Evolutionary conservation across 148 eudicot species (phyloP).

Genomic region (Rhododendron molle): DNA sequence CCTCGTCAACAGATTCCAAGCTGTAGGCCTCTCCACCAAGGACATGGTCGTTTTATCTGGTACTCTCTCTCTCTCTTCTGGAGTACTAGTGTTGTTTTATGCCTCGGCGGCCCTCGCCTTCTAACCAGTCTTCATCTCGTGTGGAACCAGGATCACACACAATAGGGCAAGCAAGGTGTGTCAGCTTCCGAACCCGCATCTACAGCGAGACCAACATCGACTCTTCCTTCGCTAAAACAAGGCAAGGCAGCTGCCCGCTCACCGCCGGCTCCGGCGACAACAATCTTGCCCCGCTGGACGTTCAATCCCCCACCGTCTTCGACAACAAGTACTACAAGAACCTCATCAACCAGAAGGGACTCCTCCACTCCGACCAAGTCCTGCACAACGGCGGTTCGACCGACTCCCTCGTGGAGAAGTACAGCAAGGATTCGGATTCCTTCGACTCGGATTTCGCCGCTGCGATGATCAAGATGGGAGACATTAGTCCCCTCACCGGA

Average conservation of each 20-base stretch:
- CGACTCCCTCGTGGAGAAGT: conserved; percentile 2
- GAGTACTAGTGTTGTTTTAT: too few relatives aligned
- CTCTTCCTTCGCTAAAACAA: conserved; percentile 28
- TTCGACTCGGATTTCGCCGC: conserved; percentile 3
- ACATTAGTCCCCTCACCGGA: conserved; percentile 15
- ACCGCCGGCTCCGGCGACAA: conserved; percentile 35
- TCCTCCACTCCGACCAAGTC: conserved; percentile 32
- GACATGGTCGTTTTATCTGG: conserved; percentile 68
- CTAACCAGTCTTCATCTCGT: not conserved
- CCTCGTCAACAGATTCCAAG: conserved; percentile 41
- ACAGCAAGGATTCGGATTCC: not conserved
- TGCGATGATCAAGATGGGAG: conserved; percentile 17
- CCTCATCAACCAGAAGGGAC: conserved; percentile 25
- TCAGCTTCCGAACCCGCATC: conserved; percentile 39
- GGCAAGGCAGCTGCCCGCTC: conserved; percentile 40
- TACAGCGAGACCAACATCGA: conserved; percentile 49
- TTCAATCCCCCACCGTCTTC: conserved; percentile 19
- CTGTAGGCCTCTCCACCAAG: conserved; percentile 49
- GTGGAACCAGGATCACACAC: conserved; percentile 49
- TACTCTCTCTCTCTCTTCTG: conserved; percentile 1
- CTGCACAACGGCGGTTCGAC: conserved; percentile 11
- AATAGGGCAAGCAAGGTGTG: conserved; percentile 63
- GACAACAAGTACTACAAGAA: conserved; percentile 33
- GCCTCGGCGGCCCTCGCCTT: too few relatives aligned
- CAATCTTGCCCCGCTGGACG: conserved; percentile 25